Conservation (phyloP, 192 early-diverging fungal genomes). For the Coemansia sp. region DNA sequence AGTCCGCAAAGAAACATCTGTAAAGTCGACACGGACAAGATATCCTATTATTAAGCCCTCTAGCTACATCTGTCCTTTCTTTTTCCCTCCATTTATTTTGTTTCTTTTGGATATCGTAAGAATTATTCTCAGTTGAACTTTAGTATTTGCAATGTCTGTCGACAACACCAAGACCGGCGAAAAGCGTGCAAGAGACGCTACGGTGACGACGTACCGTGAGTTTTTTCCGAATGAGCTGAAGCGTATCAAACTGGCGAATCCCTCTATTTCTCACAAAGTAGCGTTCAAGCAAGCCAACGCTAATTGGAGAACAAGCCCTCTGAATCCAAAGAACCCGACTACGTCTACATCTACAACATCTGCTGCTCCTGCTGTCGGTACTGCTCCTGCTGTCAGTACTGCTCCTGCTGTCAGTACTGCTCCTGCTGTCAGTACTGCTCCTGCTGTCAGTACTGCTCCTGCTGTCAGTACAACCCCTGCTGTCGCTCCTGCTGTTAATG, state of each 20-base stretch:
- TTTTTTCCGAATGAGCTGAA: slow-evolving; percentile 52
- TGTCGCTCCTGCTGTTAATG: too few species aligned
- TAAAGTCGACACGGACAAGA: neutral
- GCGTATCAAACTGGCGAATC: slow-evolving; percentile 45
- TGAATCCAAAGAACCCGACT: slow-evolving; percentile 47
- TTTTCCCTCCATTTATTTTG: neutral
- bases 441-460: neutral
- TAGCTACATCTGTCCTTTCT: neutral
- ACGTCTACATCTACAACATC: neutral
- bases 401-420: too few species aligned
- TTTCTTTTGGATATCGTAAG: neutral
- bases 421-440: too few species aligned
- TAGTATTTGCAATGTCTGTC: slow-evolving; percentile 5
- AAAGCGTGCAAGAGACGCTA: slow-evolving; percentile 26
- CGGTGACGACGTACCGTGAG: slow-evolving; percentile 30
- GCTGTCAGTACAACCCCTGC: neutral
- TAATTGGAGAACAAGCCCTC: slow-evolving; percentile 45
- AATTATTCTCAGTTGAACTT: neutral
- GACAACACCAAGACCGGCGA: slow-evolving; percentile 13
- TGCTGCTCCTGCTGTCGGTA: neutral
- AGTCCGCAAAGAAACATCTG: neutral
- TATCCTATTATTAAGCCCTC: neutral
- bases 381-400: neutral
- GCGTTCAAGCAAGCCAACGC: slow-evolving; percentile 53
- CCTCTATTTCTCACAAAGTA: slow-evolving; percentile 46